phyloP scores from a whole-genome alignment of 495 filamentous ascomycete genomes.

The Talaromyces adpressus region DNA sequence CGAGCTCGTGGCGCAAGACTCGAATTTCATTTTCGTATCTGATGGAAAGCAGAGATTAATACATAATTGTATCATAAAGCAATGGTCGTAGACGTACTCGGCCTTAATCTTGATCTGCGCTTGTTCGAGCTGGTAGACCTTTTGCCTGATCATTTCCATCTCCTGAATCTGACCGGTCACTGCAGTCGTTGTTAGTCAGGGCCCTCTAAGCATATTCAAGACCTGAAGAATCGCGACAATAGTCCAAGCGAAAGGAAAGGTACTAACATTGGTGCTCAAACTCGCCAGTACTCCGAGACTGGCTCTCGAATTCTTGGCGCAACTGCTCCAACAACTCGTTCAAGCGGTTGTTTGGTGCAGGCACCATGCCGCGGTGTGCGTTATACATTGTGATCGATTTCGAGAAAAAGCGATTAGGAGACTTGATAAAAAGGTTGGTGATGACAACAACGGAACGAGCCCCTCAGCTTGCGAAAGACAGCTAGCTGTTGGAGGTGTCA shows the following conservation, averaged over 20 bases:
- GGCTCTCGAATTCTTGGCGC: slow-evolving; percentile 81
- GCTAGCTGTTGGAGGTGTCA: not conserved
- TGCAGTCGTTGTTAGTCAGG: slow-evolving; percentile 30
- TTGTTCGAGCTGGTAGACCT: slow-evolving; percentile 86
- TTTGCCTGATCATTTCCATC: slow-evolving; percentile 85
- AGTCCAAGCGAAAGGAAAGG: not conserved
- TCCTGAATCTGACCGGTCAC: slow-evolving; percentile 83
- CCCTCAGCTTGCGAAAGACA: not conserved
- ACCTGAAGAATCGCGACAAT: not conserved
- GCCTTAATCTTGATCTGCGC: slow-evolving; percentile 77
- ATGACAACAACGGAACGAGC: not conserved
- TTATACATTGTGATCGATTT: slow-evolving; percentile 66
- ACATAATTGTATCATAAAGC: slow-evolving; percentile 5
- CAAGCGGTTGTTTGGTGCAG: slow-evolving; percentile 66
- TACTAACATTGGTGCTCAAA: slow-evolving; percentile 87
- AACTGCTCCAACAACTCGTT: slow-evolving; percentile 88
- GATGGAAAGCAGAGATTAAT: slow-evolving; percentile 1
- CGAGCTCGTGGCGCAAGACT: slow-evolving; percentile 80
- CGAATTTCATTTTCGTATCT: slow-evolving; percentile 93
- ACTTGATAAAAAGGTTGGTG: not conserved
- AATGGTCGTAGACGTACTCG: slow-evolving; percentile 54
- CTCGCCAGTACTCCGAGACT: slow-evolving; percentile 66
- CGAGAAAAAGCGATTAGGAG: not conserved
- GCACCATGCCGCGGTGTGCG: slow-evolving; percentile 77
- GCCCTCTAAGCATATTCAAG: not conserved